phyloP scores from a whole-genome alignment of 2,329 filamentous ascomycete species.

The Neophaeococcomyces aloes region DNA sequence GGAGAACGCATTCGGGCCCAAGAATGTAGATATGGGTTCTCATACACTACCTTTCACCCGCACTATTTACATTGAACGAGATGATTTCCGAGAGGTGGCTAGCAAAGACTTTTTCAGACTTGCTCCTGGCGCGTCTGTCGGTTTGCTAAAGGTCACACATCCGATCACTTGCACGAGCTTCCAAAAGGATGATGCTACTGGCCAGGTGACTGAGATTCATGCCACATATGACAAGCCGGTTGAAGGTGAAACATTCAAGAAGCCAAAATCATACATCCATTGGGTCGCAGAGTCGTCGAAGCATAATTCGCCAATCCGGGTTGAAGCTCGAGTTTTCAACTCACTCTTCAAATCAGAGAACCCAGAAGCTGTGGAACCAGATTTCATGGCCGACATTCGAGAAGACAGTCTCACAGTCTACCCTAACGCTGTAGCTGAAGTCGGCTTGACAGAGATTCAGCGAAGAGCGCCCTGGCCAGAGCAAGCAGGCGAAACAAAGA shows the following conservation, averaged over 20 bases:
- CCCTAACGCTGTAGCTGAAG: conserved; percentile 66
- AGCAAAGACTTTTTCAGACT: conserved; percentile 68
- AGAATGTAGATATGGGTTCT: conserved; percentile 50
- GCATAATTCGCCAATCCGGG: conserved; percentile 48
- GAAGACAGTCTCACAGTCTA: conserved; percentile 75
- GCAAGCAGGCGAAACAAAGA: conserved; percentile 58
- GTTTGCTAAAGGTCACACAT: conserved; percentile 59
- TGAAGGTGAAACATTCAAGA: conserved; percentile 51
- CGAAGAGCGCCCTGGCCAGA: conserved; percentile 70
- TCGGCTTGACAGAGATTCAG: conserved; percentile 68
- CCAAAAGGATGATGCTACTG: conserved; percentile 53
- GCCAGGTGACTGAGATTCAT: conserved; percentile 55
- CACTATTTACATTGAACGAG: conserved; percentile 73
- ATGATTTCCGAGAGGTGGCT: conserved; percentile 65
- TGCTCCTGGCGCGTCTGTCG: conserved; percentile 62
- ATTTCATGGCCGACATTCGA: conserved; percentile 76
- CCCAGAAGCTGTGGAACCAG: conserved; percentile 64
- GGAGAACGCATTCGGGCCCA: conserved; percentile 68
- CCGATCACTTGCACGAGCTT: conserved; percentile 60
- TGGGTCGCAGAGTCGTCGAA: conserved; percentile 68
- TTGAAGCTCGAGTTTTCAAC: conserved; percentile 70
- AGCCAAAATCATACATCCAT: conserved; percentile 75
- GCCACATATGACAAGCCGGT: conserved; percentile 57
- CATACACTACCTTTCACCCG: conserved; percentile 58
- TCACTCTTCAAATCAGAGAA: conserved; percentile 78